These are phyloP conservation scores for Ogataea polymorpha DNA, from an alignment of 805 yeast species.

Conservation along the genomic window DNA sequence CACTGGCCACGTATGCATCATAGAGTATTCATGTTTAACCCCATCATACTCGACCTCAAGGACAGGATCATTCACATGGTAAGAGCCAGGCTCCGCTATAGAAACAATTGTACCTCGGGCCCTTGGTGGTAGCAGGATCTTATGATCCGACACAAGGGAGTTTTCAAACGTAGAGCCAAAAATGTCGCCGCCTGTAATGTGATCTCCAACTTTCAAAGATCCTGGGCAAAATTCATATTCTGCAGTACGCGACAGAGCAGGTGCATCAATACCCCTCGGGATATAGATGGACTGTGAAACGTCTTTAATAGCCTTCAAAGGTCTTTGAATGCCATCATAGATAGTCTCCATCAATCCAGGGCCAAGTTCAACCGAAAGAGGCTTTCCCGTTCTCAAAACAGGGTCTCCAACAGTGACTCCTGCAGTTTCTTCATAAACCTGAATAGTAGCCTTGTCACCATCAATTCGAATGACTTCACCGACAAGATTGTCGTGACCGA, in stretches of 20 bases:
- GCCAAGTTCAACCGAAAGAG: slow-evolving; percentile 97
- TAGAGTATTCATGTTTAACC: slow-evolving; percentile 69
- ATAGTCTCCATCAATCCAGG: slow-evolving; percentile 99
- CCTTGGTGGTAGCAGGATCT: slow-evolving; percentile 93
- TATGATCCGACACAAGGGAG: slow-evolving; percentile 88
- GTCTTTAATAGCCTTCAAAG: slow-evolving; percentile 89
- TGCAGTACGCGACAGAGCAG: slow-evolving; percentile 81
- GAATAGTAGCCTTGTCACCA: slow-evolving; percentile 96
- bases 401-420: slow-evolving; percentile 99
- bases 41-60: slow-evolving; percentile 96
- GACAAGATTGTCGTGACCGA: slow-evolving; percentile 93
- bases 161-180: slow-evolving; percentile 93
- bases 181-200: slow-evolving; percentile 97
- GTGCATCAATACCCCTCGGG: slow-evolving; percentile 98
- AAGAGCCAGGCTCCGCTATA: slow-evolving; percentile 86
- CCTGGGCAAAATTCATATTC: slow-evolving; percentile 84
- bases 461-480: slow-evolving; percentile 98
- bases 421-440: slow-evolving; percentile 98
- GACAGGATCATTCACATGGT: slow-evolving; percentile 83
- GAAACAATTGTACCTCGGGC: slow-evolving; percentile 96
- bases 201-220: slow-evolving; percentile 88
- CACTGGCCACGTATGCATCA: slow-evolving; percentile 99
- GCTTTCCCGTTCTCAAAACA: slow-evolving; percentile 96
- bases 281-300: slow-evolving; percentile 88
- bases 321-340: slow-evolving; percentile 99